Evolutionary conservation across 2,329 filamentous ascomycete species (phyloP), one percentile per base, ranked within the genome.

Genomic region (Aureobasidium uvarum): DNA sequence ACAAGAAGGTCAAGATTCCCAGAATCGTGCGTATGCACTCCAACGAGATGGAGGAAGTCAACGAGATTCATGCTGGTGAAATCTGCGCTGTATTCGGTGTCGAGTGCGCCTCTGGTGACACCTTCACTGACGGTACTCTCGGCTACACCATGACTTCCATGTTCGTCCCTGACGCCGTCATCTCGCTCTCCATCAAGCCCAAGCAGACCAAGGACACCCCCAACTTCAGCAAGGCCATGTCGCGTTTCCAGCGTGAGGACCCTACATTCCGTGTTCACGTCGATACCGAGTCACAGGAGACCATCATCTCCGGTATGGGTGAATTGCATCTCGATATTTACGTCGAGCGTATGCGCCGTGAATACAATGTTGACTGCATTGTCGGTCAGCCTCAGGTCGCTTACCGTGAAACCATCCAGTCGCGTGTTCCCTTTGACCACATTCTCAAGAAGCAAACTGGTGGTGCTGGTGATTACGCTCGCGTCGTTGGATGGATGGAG

Each of bases 1-100:
- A 94, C 78, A 96, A 97, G 84, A 97, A 94, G 82, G 89, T 99
- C 75, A 93, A 96, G 79, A 89, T 99, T 66, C 95, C 95, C 23
- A 90, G 94, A 74, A 98, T 99, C 73, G 95, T 99, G 68, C 92
- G 95, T 68, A 99, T 99, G 95, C 95, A 99, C 82, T 96, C 93
- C 52, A 96, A 98, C 76, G 95, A 99, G 75, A 96, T 99, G 94
- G 95, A 99, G 78, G 95, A 99, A 74, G 92, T 97, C 36, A 83
- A 81, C 65, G 93, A 97, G 77, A 89, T 99, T 69, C 92, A 93
- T 62, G 94, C 95, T 63, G 95, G 95, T 78, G 95, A 99, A 78
- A 99, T 99, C 69, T 99, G 95, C 76, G 95, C 95, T 67, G 95
- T 99, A 66, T 99, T 99, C 75, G 95, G 95, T 74, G 91, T 99